phyloP scores from a whole-genome alignment of 2,329 filamentous ascomycete species.

The Dichotomopilus funicola region DNA sequence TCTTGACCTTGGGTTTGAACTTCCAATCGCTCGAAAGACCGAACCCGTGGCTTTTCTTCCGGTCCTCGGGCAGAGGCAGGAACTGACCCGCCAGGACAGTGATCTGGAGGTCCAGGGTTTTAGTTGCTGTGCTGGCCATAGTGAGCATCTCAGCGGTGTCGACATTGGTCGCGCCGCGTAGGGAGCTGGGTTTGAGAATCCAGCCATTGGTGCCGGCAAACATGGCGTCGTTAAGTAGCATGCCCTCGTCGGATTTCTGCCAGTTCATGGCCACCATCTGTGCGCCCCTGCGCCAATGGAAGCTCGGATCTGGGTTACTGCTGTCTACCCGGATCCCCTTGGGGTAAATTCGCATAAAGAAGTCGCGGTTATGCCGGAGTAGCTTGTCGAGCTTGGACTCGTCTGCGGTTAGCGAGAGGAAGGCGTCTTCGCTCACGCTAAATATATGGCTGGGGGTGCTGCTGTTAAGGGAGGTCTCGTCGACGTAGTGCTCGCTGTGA shows the following conservation, averaged over 20 bases:
- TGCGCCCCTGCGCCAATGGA: conserved; percentile 87
- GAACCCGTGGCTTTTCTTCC: conserved; percentile 28
- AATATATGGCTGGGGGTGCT: conserved; percentile 65
- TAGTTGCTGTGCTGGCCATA: conserved; percentile 21
- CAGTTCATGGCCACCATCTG: conserved; percentile 98
- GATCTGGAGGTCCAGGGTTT: conserved; percentile 60
- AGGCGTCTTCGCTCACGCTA: conserved; percentile 79
- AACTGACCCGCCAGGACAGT: conserved; percentile 71
- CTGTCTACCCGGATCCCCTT: conserved; percentile 71
- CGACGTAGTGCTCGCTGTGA: conserved; percentile 72
- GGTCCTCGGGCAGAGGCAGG: conserved; percentile 51
- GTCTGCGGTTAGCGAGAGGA: conserved; percentile 41
- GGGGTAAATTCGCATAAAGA: conserved; percentile 89
- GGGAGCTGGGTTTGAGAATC: conserved; percentile 76
- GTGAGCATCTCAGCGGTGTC: conserved; percentile 29
- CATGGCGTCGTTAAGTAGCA: conserved; percentile 98
- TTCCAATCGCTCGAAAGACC: conserved; percentile 41
- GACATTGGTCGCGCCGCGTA: conserved; percentile 46
- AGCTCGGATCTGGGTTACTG: conserved; percentile 89
- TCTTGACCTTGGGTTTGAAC: conserved; percentile 69
- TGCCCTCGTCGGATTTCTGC: conserved; percentile 89
- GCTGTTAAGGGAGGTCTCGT: conserved; percentile 58
- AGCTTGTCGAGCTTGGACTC: conserved; percentile 41
- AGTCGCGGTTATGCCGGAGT: conserved; percentile 79
- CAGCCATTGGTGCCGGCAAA: conserved; percentile 81